phyloP scores from a whole-genome alignment of 2,329 filamentous ascomycete genomes.

The Botrytis hyacinthi region DNA sequence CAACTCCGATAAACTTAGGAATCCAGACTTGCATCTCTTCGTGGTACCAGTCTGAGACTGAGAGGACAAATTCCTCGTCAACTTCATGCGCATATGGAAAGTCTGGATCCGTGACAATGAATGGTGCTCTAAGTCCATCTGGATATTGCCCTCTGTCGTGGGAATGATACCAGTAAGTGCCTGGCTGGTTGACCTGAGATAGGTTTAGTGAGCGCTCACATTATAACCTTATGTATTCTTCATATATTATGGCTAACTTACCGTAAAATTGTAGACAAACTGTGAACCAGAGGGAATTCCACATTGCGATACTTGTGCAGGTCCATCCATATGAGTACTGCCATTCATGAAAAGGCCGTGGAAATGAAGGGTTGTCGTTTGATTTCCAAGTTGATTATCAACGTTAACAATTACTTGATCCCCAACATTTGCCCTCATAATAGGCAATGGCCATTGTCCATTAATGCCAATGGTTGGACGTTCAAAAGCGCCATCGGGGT shows the following conservation, averaged over 20 bases:
- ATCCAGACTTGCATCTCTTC: slow-evolving; percentile 49
- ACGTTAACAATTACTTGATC: slow-evolving; percentile 49
- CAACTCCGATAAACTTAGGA: slow-evolving; percentile 45
- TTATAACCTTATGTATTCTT: background rate
- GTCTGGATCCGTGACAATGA: slow-evolving; percentile 55
- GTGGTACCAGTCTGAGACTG: slow-evolving; percentile 61
- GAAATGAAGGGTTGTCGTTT: slow-evolving; percentile 64
- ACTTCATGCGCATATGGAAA: slow-evolving; percentile 48
- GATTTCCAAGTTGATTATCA: slow-evolving; percentile 47
- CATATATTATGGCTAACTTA: slow-evolving; percentile 35
- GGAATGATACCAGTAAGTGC: slow-evolving; percentile 76
- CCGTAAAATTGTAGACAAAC: slow-evolving; percentile 68
- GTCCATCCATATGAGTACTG: slow-evolving; percentile 67
- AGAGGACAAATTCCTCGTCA: slow-evolving; percentile 56
- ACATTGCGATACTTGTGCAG: slow-evolving; percentile 64
- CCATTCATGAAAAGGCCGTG: slow-evolving; percentile 71
- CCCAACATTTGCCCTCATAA: slow-evolving; percentile 60
- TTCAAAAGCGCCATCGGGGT: slow-evolving; percentile 65
- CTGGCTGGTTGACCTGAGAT: slow-evolving; percentile 56
- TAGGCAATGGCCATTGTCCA: slow-evolving; percentile 69
- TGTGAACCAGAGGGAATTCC: slow-evolving; percentile 60
- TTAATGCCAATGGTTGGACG: slow-evolving; percentile 77
- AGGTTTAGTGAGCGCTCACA: slow-evolving; percentile 36
- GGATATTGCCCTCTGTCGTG: slow-evolving; percentile 55
- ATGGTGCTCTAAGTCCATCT: slow-evolving; percentile 55